A percentile compares a stretch with the other conserved stretches of the same genome.
These are phyloP conservation scores for Acaromyces ingoldii DNA, from an alignment of 1,284 basidiomycete genomes.

Conservation along the genomic window DNA sequence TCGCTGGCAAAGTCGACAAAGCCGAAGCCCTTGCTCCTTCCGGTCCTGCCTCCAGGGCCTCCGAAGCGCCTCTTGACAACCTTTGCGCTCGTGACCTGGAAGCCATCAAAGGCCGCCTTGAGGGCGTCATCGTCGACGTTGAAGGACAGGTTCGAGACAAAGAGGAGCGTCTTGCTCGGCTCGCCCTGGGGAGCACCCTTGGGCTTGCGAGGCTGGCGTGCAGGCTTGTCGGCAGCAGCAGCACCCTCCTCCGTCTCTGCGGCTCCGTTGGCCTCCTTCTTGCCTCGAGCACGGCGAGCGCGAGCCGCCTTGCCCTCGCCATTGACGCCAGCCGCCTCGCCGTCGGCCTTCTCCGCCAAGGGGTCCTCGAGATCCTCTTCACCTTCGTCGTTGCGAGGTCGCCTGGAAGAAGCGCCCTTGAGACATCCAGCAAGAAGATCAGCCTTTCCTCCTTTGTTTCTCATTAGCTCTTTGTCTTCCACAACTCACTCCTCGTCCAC, in stretches of 20 bases:
- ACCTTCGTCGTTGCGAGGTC: conserved; percentile 36
- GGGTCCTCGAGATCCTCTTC: conserved; percentile 35
- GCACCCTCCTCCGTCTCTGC: conserved; percentile 9
- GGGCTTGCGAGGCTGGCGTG: conserved; percentile 15
- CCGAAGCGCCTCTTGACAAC: conserved; percentile 32
- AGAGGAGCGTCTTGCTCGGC: conserved; percentile 42
- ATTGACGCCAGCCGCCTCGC: conserved; percentile 6
- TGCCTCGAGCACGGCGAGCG: conserved; percentile 26
- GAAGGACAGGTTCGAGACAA: conserved; percentile 44
- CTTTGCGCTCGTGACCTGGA: conserved; percentile 34
- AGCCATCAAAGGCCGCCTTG: conserved; percentile 31
- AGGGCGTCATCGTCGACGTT: conserved; percentile 37
- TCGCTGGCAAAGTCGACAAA: conserved; percentile 38
- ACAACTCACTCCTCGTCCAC: conserved; percentile 6
- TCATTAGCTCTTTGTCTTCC: neutral
- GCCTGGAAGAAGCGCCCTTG: conserved; percentile 17
- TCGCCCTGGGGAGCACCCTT: conserved; percentile 33
- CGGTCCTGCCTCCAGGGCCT: too few species aligned
- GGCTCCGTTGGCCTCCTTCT: conserved; percentile 21
- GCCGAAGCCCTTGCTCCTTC: conserved; percentile 39
- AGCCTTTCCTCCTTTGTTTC: neutral
- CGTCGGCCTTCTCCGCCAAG: conserved; percentile 14
- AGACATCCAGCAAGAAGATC: neutral
- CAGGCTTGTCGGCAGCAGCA: conserved; percentile 14
- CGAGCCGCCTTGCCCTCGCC: conserved; percentile 29